Evolutionary conservation across 129 eudicot genomes (phyloP), one percentile per base, ranked within the genome.

Genomic region (Apium graveolens): DNA sequence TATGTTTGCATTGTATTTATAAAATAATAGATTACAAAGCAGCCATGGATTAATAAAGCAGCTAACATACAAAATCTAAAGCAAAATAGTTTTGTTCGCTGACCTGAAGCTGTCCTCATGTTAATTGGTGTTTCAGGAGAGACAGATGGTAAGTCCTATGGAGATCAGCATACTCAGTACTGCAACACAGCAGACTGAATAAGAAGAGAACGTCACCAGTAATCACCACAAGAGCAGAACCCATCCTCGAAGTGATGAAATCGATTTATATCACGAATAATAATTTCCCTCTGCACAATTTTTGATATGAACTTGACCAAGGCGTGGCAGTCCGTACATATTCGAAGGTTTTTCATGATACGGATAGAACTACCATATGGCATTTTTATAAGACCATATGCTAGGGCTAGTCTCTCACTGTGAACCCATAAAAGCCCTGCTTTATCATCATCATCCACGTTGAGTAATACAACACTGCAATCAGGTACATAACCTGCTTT

Each of bases 211-310:
- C 11, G n/a, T 72, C 76, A 72, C 76, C 76, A 72, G 76, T 72
- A 72, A 72, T 72, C 76, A 72, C 76, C 76, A 72, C 76, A 72
- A 72, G 76, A 72, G 76, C 76, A 72, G 32, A 39, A 43, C 51
- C 76, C 76, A 1, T 72, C 76, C 31, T 72, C 49, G 16, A 72
- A 72, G 76, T 72, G 76, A 39, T 72, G 76, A 72, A 72, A 72
- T 38, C 76, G 32, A 72, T 72, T 72, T 72, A 72, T 72, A 72
- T 72, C 76, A 41, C 76, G n/a, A 72, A 72, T n/a, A 44, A 72
- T 72, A 21, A 72, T 72, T 39, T 72, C 51, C 32, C 76, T 72
- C 34, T 41, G 76, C 51, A 72, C 49, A 72, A 72, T 31, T 31
- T 72, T 72, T 3, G 76, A 72, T 72, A 72, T 72, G 31, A 72